Percentiles rank a stretch among this genome's conserved stretches.
phyloP scores from a whole-genome alignment of 2,329 filamentous ascomycete species.

The Paramyrothecium roridum region DNA sequence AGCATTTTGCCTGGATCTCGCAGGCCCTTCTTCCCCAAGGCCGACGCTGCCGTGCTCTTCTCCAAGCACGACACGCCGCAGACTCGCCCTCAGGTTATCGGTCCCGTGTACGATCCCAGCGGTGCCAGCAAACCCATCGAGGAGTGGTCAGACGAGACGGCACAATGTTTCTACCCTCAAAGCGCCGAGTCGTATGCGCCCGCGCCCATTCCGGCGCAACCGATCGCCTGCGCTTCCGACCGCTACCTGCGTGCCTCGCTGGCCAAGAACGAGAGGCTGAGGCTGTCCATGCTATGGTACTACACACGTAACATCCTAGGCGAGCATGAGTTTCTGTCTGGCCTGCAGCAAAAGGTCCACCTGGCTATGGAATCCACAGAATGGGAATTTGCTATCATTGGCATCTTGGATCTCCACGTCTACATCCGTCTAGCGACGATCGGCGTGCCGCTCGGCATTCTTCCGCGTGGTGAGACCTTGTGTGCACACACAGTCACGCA shows the following conservation, averaged over 20 bases:
- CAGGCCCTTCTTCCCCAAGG: constrained; percentile 18
- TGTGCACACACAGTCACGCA: constrained; percentile 41
- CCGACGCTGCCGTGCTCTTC: constrained; percentile 19
- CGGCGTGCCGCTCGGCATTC: constrained; percentile 34
- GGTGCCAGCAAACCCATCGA: constrained; percentile 9
- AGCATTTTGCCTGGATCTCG: background rate
- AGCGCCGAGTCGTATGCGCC: constrained; percentile 8
- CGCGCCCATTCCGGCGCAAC: constrained; percentile 8
- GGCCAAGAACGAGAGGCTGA: constrained; percentile 23
- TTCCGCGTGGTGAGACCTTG: constrained; percentile 41
- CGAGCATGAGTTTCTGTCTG: constrained; percentile 35
- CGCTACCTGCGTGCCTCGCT: constrained; percentile 19
- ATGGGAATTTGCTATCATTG: constrained; percentile 44
- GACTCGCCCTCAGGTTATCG: constrained; percentile 10
- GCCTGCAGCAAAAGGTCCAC: constrained; percentile 37
- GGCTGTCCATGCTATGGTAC: constrained; percentile 37
- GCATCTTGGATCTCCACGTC: constrained; percentile 37
- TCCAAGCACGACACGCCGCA: constrained; percentile 7
- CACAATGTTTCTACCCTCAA: constrained; percentile 5
- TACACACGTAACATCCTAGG: constrained; percentile 35
- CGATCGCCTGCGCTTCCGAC: background rate
- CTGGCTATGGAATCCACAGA: constrained; percentile 36
- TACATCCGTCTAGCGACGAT: constrained; percentile 39
- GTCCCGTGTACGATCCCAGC: constrained; percentile 14
- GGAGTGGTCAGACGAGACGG: constrained; percentile 8